These are phyloP conservation scores for Zasmidium cellare DNA, from an alignment of 2,329 filamentous ascomycete genomes.

Conservation along the genomic window DNA sequence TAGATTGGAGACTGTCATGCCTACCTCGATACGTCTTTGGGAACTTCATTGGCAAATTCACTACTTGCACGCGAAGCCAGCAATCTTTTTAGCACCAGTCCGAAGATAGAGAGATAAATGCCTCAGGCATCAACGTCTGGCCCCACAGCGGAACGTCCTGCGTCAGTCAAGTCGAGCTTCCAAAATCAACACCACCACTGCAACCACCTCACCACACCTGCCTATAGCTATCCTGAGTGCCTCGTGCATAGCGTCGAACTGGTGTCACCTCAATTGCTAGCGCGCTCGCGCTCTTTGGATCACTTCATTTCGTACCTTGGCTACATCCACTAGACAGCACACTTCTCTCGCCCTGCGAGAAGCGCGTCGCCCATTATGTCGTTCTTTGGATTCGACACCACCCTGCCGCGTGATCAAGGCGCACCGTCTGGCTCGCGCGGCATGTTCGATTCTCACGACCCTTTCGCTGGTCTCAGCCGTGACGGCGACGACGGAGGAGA, in stretches of 20 bases:
- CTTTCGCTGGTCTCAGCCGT: conserved; percentile 78
- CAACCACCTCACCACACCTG: conserved; percentile 2
- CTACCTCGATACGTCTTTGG: no score
- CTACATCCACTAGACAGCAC: background rate
- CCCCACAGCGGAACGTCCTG: no score
- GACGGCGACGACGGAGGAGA: conserved; percentile 57
- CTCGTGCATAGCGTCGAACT: background rate
- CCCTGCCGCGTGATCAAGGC: conserved; percentile 61
- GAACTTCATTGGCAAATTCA: no score
- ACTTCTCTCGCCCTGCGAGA: background rate
- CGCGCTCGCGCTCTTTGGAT: conserved; percentile 1
- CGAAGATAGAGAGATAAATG: no score
- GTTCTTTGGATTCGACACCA: conserved; percentile 85
- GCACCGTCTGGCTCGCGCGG: conserved; percentile 60
- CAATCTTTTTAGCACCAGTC: no score
- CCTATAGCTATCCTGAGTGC: background rate
- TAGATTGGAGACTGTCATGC: no score
- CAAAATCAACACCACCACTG: background rate
- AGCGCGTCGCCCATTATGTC: conserved; percentile 57
- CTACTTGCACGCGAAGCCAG: no score
- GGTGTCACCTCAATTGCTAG: background rate
- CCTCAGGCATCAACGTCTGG: no score
- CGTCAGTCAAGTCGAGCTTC: background rate
- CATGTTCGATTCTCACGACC: conserved; percentile 75
- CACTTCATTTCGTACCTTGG: background rate